A percentile compares a stretch with the other conserved stretches of the same genome.
Evolutionary conservation across 495 filamentous ascomycete genomes (phyloP).

Genomic region (Hamigera avellanea): DNA sequence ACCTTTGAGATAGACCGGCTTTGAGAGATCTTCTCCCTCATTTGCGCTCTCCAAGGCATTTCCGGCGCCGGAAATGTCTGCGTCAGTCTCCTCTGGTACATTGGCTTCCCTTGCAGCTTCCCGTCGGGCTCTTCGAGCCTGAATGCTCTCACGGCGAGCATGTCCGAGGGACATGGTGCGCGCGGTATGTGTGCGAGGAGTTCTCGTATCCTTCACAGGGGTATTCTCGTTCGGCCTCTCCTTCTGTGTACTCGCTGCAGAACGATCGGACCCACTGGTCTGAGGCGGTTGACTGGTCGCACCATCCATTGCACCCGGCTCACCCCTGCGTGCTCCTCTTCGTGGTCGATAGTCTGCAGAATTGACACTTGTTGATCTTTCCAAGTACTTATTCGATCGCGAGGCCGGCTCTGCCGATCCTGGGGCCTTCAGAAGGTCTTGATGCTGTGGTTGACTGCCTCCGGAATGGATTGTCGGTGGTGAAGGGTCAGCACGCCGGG

Average conservation of each 20-base stretch:
- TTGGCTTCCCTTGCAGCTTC: constrained; percentile 56
- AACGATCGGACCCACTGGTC: constrained; percentile 72
- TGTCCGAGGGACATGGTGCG: constrained; percentile 87
- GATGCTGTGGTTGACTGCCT: constrained; percentile 57
- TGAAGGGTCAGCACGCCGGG: constrained; percentile 48
- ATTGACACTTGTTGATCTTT: constrained; percentile 76
- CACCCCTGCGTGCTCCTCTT: constrained; percentile 46
- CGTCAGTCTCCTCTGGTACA: constrained; percentile 74
- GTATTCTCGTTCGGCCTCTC: constrained; percentile 22
- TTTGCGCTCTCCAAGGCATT: constrained; percentile 42
- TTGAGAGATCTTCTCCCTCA: constrained; percentile 49
- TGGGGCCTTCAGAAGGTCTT: constrained; percentile 62
- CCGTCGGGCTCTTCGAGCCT: constrained; percentile 61
- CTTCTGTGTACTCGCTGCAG: constrained; percentile 35
- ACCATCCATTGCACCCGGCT: constrained; percentile 39
- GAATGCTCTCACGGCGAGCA: constrained; percentile 79
- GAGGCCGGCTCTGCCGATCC: constrained; percentile 43
- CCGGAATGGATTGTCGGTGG: constrained; percentile 45
- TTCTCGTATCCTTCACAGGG: constrained; percentile 12
- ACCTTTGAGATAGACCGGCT: constrained; percentile 93
- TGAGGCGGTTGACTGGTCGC: constrained; percentile 47
- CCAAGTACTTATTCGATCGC: constrained; percentile 52
- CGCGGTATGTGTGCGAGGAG: constrained; percentile 37
- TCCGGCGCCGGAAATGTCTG: constrained; percentile 32
- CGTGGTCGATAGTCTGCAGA: constrained; percentile 63